These are phyloP conservation scores for Podaxis sp. DNA, from an alignment of 768 basidiomycete genomes.

Conservation along the genomic window DNA sequence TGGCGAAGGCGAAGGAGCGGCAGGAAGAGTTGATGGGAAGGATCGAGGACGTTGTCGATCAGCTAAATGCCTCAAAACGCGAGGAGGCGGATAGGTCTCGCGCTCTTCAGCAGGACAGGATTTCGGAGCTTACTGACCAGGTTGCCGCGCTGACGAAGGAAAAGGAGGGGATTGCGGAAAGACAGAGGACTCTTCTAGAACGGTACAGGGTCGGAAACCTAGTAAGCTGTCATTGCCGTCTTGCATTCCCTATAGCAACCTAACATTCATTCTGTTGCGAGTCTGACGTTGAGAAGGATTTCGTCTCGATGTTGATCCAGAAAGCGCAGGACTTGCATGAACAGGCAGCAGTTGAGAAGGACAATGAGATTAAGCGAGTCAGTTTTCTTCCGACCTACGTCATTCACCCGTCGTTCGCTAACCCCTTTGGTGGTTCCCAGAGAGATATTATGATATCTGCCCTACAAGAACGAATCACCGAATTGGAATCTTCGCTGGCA, in stretches of 20 bases:
- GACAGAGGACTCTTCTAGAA: conserved; percentile 24
- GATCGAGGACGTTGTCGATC: conserved; percentile 12
- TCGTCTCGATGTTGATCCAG: conserved; percentile 41
- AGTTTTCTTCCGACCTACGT: conserved; percentile 10
- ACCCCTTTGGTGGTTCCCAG: conserved; percentile 21
- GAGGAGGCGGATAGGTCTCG: not conserved
- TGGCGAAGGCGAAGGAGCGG: conserved; percentile 11
- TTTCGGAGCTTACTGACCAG: conserved; percentile 14
- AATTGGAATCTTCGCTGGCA: conserved; percentile 43
- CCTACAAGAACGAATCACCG: conserved; percentile 38
- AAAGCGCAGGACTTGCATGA: conserved; percentile 45
- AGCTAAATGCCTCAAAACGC: not conserved
- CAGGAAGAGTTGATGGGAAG: conserved; percentile 10
- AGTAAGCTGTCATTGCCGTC: conserved; percentile 24
- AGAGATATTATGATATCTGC: conserved; percentile 42
- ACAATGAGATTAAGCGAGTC: conserved; percentile 54
- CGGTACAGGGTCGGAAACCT: conserved; percentile 44
- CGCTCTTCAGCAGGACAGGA: conserved; percentile 8
- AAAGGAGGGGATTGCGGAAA: conserved; percentile 22
- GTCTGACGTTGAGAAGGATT: conserved; percentile 46
- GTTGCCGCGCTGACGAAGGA: conserved; percentile 17
- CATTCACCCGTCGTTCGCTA: conserved; percentile 7
- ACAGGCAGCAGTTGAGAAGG: conserved; percentile 47
- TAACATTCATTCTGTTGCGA: conserved; percentile 16
- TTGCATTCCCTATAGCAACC: not conserved